Conservation (phyloP, 805 yeast genomes). For the Cyberlindnera petersonii region DNA sequence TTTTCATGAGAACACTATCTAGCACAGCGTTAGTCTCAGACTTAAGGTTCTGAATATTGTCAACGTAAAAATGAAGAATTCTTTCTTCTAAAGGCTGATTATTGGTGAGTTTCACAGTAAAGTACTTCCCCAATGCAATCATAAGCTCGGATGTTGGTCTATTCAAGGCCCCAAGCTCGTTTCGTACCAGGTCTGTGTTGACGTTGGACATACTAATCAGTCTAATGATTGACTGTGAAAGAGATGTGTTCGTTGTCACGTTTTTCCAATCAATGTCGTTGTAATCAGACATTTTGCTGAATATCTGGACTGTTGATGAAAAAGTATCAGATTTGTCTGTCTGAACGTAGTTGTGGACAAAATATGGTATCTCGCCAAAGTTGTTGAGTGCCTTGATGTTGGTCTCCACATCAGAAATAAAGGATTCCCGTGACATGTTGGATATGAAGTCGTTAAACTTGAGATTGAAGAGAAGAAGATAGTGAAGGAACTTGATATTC, state of each 20-base stretch:
- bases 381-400: slow-evolving; percentile 2
- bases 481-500: slow-evolving; percentile 22
- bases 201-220: slow-evolving; percentile 16
- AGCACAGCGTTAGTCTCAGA: neutral
- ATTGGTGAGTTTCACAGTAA: neutral
- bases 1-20: slow-evolving; percentile 4
- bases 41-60: slow-evolving; percentile 6
- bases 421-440: slow-evolving; percentile 13
- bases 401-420: slow-evolving; percentile 8
- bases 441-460: slow-evolving; percentile 19
- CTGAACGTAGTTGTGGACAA: slow-evolving; percentile 13
- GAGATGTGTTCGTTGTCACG: slow-evolving; percentile 9
- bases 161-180: slow-evolving; percentile 13
- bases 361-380: slow-evolving; percentile 14
- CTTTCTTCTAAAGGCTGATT: slow-evolving; percentile 1
- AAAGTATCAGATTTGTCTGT: slow-evolving; percentile 13
- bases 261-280: slow-evolving; percentile 18
- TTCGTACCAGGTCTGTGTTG: slow-evolving; percentile 13
- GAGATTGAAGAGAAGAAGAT: slow-evolving; percentile 15
- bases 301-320: neutral
- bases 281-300: neutral
- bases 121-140: slow-evolving; percentile 12
- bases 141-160: slow-evolving; percentile 19
- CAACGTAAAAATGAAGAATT: slow-evolving; percentile 4
- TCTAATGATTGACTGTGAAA: slow-evolving; percentile 9